Evolutionary conservation across 441 rosid genomes (phyloP).

Genomic region (Pelargonium citronellum): DNA sequence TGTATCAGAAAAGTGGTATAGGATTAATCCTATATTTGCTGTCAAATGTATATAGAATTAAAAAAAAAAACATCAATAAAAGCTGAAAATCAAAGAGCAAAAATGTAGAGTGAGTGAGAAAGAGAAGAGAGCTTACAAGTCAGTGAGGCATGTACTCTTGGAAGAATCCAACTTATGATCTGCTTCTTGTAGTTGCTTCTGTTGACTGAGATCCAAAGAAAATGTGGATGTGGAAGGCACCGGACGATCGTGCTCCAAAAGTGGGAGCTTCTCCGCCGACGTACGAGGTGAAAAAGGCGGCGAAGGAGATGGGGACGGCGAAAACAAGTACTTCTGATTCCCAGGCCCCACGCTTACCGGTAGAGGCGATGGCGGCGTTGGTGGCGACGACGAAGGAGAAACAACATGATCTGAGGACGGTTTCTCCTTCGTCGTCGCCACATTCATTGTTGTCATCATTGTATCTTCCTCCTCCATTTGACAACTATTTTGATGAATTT

Average conservation of each 20-base stretch:
- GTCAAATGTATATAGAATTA: no score
- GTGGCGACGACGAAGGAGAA: constrained; percentile 45
- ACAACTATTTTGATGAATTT: neutral
- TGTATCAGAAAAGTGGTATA: no score
- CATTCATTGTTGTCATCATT: neutral
- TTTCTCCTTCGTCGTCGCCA: constrained; percentile 4
- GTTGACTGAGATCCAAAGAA: constrained; percentile 33
- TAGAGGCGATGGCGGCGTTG: constrained; percentile 63
- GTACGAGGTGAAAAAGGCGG: constrained; percentile 44
- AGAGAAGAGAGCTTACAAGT: neutral
- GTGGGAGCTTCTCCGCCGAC: neutral
- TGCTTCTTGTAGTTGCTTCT: neutral
- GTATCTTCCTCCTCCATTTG: constrained; percentile 9
- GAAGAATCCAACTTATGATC: neutral
- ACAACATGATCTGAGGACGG: constrained; percentile 7
- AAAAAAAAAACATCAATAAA: neutral
- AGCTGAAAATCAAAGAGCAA: neutral
- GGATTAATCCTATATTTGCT: no score
- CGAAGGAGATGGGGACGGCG: constrained; percentile 44
- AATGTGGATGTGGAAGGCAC: constrained; percentile 27
- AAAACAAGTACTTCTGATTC: constrained; percentile 40
- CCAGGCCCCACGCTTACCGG: constrained; percentile 56
- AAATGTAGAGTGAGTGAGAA: neutral
- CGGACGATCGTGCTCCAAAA: neutral
- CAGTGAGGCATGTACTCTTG: neutral